Base-by-base conservation (phyloP, 2,329 filamentous ascomycete species). In the Diaporthe citriasiana region DNA sequence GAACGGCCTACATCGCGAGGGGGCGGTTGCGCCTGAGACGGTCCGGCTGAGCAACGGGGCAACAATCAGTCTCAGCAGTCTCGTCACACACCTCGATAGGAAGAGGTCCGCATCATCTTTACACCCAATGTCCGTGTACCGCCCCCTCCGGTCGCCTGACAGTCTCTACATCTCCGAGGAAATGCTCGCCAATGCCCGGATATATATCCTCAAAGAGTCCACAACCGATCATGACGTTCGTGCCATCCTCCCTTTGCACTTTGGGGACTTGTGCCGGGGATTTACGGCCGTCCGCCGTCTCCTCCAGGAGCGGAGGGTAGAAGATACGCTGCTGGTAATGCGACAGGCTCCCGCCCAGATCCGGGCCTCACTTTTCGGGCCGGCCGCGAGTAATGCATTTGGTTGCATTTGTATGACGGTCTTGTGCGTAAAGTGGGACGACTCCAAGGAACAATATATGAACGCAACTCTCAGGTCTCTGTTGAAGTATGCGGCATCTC, bases 291-390 rank as follows among this genome's bases (percentile, higher is more conserved):
- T 51, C 12, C 63, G 63, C 13, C 45, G 63, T 7, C 63, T 66
- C 10, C 63, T 66, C 22, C 22, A 51, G 63, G 63, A 50, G 33
- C 13, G 45, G 6, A 51, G 13, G 30, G 30, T 38, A 8, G 63
- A 66, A 7, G 63, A 66, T 7, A 45, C 63, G 22, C 63, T 66
- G 45, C 45, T 66, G 45, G 63, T 51, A 13, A 22, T 66, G 22
- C 63, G 63, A 1, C 63, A 22, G 30, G 63, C 63, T 0, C 63
- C 63, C 8, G 47, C 38, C 1, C 63, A 66, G 45, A 66, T 66
- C 45, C 63, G 63, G 13, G 35, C n/a, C 22, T 5, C 50, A 12
- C 63, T 66, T 6, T 25, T 15, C 3, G 45, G 30, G 22, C 19
- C 33, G 13, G 33, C 33, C 6, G 33, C 50, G 30, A 38, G 50